Percentiles rank a stretch among this genome's conserved stretches.
Evolutionary conservation across 495 filamentous ascomycete species (phyloP).

Genomic region (Podospora australis): DNA sequence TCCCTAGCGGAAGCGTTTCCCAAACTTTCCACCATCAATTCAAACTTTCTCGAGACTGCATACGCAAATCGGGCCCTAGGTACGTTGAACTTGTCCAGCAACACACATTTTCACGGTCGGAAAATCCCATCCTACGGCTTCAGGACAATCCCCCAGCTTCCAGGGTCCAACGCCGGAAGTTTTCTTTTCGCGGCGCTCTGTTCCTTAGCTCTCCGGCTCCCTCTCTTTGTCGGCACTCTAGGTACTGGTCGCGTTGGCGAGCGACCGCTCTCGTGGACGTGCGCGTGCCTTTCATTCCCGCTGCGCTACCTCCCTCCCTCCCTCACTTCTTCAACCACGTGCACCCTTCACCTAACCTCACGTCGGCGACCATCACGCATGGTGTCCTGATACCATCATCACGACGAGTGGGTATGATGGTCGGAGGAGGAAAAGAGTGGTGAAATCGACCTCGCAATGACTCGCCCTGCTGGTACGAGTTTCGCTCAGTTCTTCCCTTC

Average conservation of each 20-base stretch:
- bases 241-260: slow-evolving; percentile 1
- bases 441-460: slow-evolving; percentile 54
- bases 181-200: slow-evolving; percentile 9
- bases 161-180: background rate
- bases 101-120: too few species aligned
- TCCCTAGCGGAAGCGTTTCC: slow-evolving; percentile 13
- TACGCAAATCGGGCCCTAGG: too few species aligned
- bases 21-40: slow-evolving; percentile 25
- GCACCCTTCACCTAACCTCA: too few species aligned
- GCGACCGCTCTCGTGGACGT: slow-evolving; percentile 24
- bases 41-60: slow-evolving; percentile 8
- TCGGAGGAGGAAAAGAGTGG: slow-evolving; percentile 44
- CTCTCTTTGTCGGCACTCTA: slow-evolving; percentile 8
- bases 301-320: slow-evolving; percentile 6
- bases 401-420: slow-evolving; percentile 46
- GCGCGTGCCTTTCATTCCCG: slow-evolving; percentile 22
- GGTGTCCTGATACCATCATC: too few species aligned
- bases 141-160: too few species aligned
- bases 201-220: slow-evolving; percentile 6
- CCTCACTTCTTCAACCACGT: too few species aligned
- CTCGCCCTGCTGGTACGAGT: slow-evolving; percentile 68
- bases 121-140: too few species aligned
- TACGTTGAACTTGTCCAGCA: too few species aligned
- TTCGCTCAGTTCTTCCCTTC: slow-evolving; percentile 89
- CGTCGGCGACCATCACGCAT: too few species aligned